Evolutionary conservation across 495 filamentous ascomycete species (phyloP).

Genomic region (Aspergillus haitiensis): DNA sequence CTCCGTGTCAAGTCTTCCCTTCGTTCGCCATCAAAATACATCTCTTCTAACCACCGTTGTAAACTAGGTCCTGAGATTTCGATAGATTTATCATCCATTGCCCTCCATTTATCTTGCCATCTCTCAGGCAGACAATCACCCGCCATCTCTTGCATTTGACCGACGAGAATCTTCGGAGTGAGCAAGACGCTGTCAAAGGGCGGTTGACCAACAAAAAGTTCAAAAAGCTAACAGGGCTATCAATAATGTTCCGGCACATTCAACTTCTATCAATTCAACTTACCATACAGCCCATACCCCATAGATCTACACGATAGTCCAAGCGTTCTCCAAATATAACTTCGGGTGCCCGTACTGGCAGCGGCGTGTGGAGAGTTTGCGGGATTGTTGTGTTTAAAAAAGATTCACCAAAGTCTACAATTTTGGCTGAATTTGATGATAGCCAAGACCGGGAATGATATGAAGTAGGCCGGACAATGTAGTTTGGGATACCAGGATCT

Average conservation of each 20-base stretch:
- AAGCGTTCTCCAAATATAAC: slow-evolving; percentile 42
- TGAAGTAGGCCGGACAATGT: slow-evolving; percentile 35
- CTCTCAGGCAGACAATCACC: slow-evolving; percentile 34
- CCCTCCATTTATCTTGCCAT: slow-evolving; percentile 31
- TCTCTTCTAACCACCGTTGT: slow-evolving; percentile 41
- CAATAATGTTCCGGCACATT: slow-evolving; percentile 34
- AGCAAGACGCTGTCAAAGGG: slow-evolving; percentile 39
- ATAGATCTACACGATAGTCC: no score
- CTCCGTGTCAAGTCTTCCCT: no score
- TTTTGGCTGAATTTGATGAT: slow-evolving; percentile 27
- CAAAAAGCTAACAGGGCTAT: slow-evolving; percentile 38
- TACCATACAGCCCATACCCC: slow-evolving; percentile 36
- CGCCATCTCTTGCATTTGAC: slow-evolving; percentile 38
- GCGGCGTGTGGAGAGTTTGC: slow-evolving; percentile 36
- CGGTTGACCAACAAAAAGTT: slow-evolving; percentile 39
- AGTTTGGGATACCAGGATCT: slow-evolving; percentile 33
- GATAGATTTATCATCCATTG: slow-evolving; percentile 16
- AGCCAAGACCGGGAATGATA: slow-evolving; percentile 21
- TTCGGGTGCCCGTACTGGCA: slow-evolving; percentile 41
- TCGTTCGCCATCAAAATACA: no score
- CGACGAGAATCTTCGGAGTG: slow-evolving; percentile 33
- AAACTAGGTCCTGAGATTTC: no score
- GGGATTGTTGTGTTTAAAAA: slow-evolving; percentile 33
- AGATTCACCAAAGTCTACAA: slow-evolving; percentile 49
- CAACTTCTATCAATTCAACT: slow-evolving; percentile 47